phyloP scores from a whole-genome alignment of 306 rosid genomes.

The Parietaria judaica region DNA sequence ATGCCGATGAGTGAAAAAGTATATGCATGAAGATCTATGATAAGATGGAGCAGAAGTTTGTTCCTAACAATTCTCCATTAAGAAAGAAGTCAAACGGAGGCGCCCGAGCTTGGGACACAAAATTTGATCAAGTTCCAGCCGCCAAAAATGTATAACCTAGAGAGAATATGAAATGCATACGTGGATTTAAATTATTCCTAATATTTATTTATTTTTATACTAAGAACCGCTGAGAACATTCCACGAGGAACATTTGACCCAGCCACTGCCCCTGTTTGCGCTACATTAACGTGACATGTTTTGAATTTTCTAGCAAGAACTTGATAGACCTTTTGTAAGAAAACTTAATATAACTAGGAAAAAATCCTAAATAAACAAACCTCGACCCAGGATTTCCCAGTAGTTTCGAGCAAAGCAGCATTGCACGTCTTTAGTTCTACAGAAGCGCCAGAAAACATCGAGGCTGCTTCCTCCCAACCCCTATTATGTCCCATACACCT shows the following conservation, averaged over 20 bases:
- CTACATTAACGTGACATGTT: not conserved
- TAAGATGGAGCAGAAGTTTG: not conserved
- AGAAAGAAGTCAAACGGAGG: no score
- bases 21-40: not conserved
- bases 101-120: not conserved
- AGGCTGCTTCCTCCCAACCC: slow-evolving; percentile 99
- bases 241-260: no score
- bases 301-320: no score
- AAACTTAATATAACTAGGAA: not conserved
- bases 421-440: slow-evolving; percentile 83
- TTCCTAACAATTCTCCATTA: not conserved
- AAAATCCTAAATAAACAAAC: slow-evolving; percentile 40
- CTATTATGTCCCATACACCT: slow-evolving; percentile 99
- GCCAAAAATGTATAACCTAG: no score
- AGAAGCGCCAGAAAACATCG: slow-evolving; percentile 78
- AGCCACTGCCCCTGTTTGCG: no score
- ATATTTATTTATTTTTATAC: no score
- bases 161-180: no score
- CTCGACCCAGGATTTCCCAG: slow-evolving; percentile 94
- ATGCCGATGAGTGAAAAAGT: no score
- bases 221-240: not conserved
- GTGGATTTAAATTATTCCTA: no score
- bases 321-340: no score
- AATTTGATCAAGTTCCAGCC: not conserved
- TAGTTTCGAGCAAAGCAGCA: slow-evolving; percentile 84